A percentile compares a stretch with the other conserved stretches of the same genome.
phyloP scores from a whole-genome alignment of 495 filamentous ascomycete species.

The Hypoxylon intermedium region DNA sequence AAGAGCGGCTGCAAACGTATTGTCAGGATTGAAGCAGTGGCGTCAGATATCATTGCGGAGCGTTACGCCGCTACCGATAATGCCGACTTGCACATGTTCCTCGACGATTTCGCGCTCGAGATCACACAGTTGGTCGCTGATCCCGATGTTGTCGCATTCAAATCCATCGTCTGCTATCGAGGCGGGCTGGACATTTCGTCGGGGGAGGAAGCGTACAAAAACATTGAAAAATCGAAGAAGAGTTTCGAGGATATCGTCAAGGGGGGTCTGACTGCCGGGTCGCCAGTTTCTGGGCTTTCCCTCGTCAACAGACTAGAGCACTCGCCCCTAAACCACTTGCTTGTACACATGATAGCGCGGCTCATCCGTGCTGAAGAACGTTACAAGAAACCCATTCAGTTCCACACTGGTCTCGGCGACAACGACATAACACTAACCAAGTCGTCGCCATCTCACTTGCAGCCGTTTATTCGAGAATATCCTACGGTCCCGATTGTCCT shows the following conservation, averaged over 20 bases:
- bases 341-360: slow-evolving; percentile 65
- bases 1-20: slow-evolving; percentile 72
- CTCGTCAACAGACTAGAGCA: slow-evolving; percentile 61
- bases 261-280: slow-evolving; percentile 27
- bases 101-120: slow-evolving; percentile 52
- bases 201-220: slow-evolving; percentile 29
- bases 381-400: slow-evolving; percentile 76
- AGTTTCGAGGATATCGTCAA: slow-evolving; percentile 41
- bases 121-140: slow-evolving; percentile 65
- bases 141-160: slow-evolving; percentile 79
- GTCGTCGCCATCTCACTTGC: slow-evolving; percentile 79
- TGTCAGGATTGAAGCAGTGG: slow-evolving; percentile 82
- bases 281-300: slow-evolving; percentile 39
- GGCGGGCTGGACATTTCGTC: slow-evolving; percentile 69
- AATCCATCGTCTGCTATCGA: slow-evolving; percentile 84
- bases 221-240: slow-evolving; percentile 16
- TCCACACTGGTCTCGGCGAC: slow-evolving; percentile 88
- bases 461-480: slow-evolving; percentile 73
- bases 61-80: slow-evolving; percentile 15
- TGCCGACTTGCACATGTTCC: slow-evolving; percentile 48
- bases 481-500: slow-evolving; percentile 76
- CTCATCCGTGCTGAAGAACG: slow-evolving; percentile 52
- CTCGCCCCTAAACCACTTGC: slow-evolving; percentile 67
- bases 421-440: slow-evolving; percentile 75
- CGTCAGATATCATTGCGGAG: slow-evolving; percentile 63